Percentiles rank a stretch among this genome's conserved stretches.
These are phyloP conservation scores for Colletotrichum sp. DNA, from an alignment of 2,329 filamentous ascomycete genomes.

Conservation along the genomic window DNA sequence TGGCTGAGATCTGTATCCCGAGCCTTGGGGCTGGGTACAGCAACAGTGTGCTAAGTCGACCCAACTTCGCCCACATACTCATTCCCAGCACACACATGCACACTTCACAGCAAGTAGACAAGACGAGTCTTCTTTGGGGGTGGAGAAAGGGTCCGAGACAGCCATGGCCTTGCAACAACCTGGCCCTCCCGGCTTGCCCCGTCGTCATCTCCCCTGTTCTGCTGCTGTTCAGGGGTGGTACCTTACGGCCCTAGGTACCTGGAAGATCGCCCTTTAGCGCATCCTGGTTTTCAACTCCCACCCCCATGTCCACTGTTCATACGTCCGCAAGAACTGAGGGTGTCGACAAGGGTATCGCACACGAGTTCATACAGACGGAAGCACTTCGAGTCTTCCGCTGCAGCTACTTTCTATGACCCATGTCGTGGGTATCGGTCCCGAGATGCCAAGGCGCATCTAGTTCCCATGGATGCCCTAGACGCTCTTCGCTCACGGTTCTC, in stretches of 20 bases:
- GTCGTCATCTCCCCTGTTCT: constrained; percentile 8
- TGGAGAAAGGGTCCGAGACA: constrained; percentile 22
- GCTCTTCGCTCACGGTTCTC: background rate
- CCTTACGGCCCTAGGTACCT: constrained; percentile 18
- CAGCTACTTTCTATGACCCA: constrained; percentile 11
- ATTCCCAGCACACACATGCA: background rate
- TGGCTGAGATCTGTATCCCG: background rate
- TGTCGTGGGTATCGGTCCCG: constrained; percentile 17
- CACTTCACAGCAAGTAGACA: background rate
- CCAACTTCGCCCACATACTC: background rate
- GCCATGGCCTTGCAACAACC: constrained; percentile 15
- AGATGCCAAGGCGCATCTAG: constrained; percentile 10
- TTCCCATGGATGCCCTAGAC: background rate
- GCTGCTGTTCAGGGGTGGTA: background rate
- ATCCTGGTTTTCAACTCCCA: constrained; percentile 6
- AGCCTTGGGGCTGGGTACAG: background rate
- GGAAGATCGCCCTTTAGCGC: constrained; percentile 6
- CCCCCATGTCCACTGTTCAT: constrained; percentile 6
- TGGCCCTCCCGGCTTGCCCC: constrained; percentile 12
- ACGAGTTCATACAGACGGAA: constrained; percentile 13
- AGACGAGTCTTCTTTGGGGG: constrained; percentile 7
- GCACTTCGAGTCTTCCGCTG: constrained; percentile 14
- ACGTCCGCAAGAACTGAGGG: constrained; percentile 18
- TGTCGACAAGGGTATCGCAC: constrained; percentile 6
- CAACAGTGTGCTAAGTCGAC: background rate